These are phyloP conservation scores for Ceratobasidium sp. DNA, from an alignment of 1,284 basidiomycete genomes.

Conservation along the genomic window DNA sequence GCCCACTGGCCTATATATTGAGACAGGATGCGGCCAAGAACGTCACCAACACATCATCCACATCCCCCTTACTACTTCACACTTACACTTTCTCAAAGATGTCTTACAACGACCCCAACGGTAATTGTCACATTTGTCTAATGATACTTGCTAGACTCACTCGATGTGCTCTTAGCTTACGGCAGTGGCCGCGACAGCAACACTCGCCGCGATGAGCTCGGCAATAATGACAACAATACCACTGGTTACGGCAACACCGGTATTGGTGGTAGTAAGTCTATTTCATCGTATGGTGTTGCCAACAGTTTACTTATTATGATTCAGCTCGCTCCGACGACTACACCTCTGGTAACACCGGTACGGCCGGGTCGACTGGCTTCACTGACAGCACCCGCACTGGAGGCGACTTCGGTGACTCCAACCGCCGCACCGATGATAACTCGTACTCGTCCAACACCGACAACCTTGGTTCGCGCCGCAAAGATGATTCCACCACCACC, in stretches of 20 bases:
- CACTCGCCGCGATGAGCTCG: slow-evolving; percentile 10
- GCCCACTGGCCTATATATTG: slow-evolving; percentile 9
- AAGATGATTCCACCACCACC: too few species aligned
- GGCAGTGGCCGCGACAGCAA: slow-evolving; percentile 1
- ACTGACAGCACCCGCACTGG: not conserved
- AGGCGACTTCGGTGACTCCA: not conserved
- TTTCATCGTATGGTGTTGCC: not conserved
- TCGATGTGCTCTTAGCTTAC: slow-evolving; percentile 11
- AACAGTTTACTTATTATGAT: not conserved
- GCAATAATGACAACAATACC: slow-evolving; percentile 14
- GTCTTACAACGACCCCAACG: slow-evolving; percentile 29
- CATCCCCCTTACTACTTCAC: not conserved
- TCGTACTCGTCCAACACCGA: not conserved
- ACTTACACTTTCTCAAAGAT: slow-evolving; percentile 16
- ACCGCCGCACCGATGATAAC: not conserved
- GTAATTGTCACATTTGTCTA: not conserved
- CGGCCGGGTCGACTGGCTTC: not conserved
- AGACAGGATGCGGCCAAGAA: too few species aligned
- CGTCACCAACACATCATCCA: not conserved
- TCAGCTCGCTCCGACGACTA: slow-evolving; percentile 29
- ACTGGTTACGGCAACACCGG: slow-evolving; percentile 3
- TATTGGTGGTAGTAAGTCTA: slow-evolving; percentile 4
- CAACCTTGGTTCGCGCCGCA: not conserved
- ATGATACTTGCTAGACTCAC: not conserved
- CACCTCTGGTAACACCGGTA: slow-evolving; percentile 17